A percentile compares a stretch with the other conserved stretches of the same genome.
phyloP scores from a whole-genome alignment of 2,329 filamentous ascomycete genomes.

The Nothomitra cinnamomea region DNA sequence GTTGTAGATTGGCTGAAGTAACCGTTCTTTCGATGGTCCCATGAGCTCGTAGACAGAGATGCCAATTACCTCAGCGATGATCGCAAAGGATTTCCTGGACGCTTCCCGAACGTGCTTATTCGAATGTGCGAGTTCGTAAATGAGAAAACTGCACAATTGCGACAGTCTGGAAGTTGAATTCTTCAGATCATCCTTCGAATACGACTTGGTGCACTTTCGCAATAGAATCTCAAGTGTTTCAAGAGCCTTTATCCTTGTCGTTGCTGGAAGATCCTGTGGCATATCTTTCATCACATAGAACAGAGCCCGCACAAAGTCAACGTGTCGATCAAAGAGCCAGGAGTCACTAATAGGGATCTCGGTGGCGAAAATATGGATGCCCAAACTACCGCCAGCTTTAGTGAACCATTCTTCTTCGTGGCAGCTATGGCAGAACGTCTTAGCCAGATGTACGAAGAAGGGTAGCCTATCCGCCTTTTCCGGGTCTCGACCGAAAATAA shows the following conservation, averaged over 20 bases:
- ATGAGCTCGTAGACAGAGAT: slow-evolving; percentile 78
- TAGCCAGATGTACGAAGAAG: slow-evolving; percentile 71
- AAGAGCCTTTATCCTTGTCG: slow-evolving; percentile 68
- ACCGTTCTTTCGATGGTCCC: slow-evolving; percentile 72
- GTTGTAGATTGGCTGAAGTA: slow-evolving; percentile 83
- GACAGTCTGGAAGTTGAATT: slow-evolving; percentile 49
- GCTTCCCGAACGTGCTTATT: slow-evolving; percentile 87
- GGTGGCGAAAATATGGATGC: slow-evolving; percentile 75
- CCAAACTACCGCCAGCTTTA: slow-evolving; percentile 80
- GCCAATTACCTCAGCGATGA: slow-evolving; percentile 61
- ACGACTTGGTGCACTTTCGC: slow-evolving; percentile 58
- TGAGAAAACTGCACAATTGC: slow-evolving; percentile 68
- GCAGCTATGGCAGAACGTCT: slow-evolving; percentile 81
- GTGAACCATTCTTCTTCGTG: slow-evolving; percentile 98
- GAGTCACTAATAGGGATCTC: slow-evolving; percentile 67
- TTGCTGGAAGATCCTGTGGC: slow-evolving; percentile 81
- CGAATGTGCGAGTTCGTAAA: slow-evolving; percentile 83
- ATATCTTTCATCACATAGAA: slow-evolving; percentile 98
- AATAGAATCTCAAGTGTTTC: slow-evolving; percentile 68
- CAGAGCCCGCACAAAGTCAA: slow-evolving; percentile 77
- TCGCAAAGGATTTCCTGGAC: slow-evolving; percentile 61
- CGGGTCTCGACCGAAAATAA: slow-evolving; percentile 56
- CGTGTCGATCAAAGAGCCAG: slow-evolving; percentile 70
- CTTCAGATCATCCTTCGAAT: slow-evolving; percentile 62
- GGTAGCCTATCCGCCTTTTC: slow-evolving; percentile 56